These are phyloP conservation scores for Suhomyces sp. DNA, from an alignment of 805 yeast species.

Conservation along the genomic window DNA sequence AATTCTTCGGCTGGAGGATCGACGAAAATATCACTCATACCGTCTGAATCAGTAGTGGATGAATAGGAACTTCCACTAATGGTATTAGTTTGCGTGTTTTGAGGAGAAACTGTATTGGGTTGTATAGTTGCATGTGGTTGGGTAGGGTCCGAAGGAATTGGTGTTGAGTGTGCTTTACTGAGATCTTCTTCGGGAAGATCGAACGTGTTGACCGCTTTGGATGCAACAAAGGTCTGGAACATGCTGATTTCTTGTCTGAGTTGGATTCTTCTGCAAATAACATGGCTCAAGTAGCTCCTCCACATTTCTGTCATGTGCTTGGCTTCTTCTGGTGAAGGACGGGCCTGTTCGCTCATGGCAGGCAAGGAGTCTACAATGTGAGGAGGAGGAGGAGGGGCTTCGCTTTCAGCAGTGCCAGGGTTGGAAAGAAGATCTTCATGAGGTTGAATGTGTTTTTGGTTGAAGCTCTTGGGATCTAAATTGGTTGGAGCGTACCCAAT, in stretches of 20 bases:
- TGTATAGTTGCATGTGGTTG: not conserved
- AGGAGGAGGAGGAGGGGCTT: constrained; percentile 30
- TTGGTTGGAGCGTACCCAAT: constrained; percentile 7
- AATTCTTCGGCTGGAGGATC: constrained; percentile 24
- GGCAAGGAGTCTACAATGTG: constrained; percentile 10
- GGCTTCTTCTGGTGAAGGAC: not conserved
- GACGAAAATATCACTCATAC: constrained; percentile 4
- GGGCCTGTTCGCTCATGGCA: not conserved
- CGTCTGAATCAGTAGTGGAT: constrained; percentile 2
- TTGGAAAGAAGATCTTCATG: not conserved
- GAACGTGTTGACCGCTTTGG: not conserved
- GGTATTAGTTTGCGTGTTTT: not conserved
- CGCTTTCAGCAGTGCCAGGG: constrained; percentile 6
- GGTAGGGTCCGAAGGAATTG: not conserved
- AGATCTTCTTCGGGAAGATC: constrained; percentile 3
- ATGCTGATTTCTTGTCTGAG: constrained; percentile 39
- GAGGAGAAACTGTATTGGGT: not conserved
- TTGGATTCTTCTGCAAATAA: constrained; percentile 36
- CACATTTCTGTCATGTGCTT: constrained; percentile 22
- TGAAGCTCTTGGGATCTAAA: constrained; percentile 8
- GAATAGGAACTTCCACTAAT: not conserved
- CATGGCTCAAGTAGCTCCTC: constrained; percentile 34
- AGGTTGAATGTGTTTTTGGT: not conserved
- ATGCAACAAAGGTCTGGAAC: constrained; percentile 25
- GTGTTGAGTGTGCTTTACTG: not conserved